A percentile compares a stretch with the other conserved stretches of the same genome.
These are phyloP conservation scores for Entomortierella parvispora DNA, from an alignment of 192 early-diverging fungal species.

Conservation along the genomic window DNA sequence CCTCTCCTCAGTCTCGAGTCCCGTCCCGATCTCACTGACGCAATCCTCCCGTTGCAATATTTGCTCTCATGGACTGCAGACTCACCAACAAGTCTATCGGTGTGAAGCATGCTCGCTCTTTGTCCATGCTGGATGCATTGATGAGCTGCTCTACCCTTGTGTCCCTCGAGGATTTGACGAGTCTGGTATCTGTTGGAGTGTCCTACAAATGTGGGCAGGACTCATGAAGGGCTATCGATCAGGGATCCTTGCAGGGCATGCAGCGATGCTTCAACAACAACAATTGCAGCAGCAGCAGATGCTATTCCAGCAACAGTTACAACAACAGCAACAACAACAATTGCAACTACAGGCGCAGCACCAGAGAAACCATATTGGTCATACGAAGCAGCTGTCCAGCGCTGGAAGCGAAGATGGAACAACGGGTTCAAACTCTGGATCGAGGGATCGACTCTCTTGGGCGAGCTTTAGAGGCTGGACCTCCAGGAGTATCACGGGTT, in stretches of 20 bases:
- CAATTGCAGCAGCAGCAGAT: slow-evolving; percentile 25
- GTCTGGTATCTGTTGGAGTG: slow-evolving; percentile 67
- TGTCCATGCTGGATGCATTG: slow-evolving; percentile 58
- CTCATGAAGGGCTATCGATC: slow-evolving; percentile 76
- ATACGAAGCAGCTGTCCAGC: slow-evolving; percentile 31
- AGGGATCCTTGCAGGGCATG: slow-evolving; percentile 58
- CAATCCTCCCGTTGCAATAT: slow-evolving; percentile 37
- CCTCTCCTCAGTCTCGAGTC: slow-evolving; percentile 17
- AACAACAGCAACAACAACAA: slow-evolving; percentile 11
- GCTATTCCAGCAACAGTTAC: slow-evolving; percentile 14
- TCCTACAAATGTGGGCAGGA: slow-evolving; percentile 81
- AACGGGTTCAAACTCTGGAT: neutral
- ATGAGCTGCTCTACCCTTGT: slow-evolving; percentile 64
- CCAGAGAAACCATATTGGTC: slow-evolving; percentile 8
- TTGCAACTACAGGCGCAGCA: slow-evolving; percentile 11
- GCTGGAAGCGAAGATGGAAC: slow-evolving; percentile 21
- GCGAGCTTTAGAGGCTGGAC: slow-evolving; percentile 43
- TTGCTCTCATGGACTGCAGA: slow-evolving; percentile 7
- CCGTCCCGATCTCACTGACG: slow-evolving; percentile 21
- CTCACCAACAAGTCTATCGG: slow-evolving; percentile 25
- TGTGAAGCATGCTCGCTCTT: slow-evolving; percentile 57
- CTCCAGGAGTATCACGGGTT: neutral
- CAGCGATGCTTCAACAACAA: slow-evolving; percentile 17
- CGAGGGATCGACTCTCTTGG: slow-evolving; percentile 28
- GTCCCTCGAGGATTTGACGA: slow-evolving; percentile 74